phyloP scores from a whole-genome alignment of 202 grass and related monocot species.

The Panicum virgatum region DNA sequence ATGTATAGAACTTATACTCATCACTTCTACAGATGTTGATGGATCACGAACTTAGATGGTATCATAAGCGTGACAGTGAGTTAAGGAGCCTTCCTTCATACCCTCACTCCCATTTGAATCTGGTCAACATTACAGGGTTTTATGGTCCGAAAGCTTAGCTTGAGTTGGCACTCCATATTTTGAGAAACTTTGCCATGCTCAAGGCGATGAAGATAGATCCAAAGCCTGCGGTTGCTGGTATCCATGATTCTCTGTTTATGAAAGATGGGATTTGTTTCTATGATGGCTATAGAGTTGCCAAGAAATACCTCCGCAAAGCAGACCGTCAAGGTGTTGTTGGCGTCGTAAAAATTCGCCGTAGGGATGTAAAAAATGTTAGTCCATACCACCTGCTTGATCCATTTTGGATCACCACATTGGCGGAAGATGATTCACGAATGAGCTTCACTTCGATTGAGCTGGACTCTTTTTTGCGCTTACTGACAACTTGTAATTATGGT shows the following conservation, averaged over 20 bases:
- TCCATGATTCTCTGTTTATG: neutral
- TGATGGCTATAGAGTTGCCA: neutral
- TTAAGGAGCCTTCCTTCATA: neutral
- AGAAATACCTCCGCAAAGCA: neutral
- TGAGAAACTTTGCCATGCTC: neutral
- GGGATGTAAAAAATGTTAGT: neutral
- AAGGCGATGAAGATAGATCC: neutral
- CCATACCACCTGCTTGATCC: neutral
- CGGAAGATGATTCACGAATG: neutral
- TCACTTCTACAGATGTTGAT: constrained; percentile 13
- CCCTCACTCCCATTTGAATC: constrained; percentile 2
- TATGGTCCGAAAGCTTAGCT: constrained; percentile 27
- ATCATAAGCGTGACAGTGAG: constrained; percentile 20
- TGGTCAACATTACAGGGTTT: neutral
- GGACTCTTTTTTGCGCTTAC: neutral
- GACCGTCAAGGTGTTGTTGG: neutral
- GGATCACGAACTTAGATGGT: neutral
- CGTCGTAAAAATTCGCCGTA: neutral
- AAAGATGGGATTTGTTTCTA: neutral
- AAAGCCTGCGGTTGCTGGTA: neutral
- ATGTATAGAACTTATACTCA: neutral
- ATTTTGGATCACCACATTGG: neutral
- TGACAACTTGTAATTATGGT: too few species aligned
- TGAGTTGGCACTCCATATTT: constrained; percentile 9
- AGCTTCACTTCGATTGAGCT: neutral